Percentiles rank a stretch among this genome's conserved stretches.
Conservation (phyloP, 495 filamentous ascomycete genomes). For the Cercophora sp. region DNA sequence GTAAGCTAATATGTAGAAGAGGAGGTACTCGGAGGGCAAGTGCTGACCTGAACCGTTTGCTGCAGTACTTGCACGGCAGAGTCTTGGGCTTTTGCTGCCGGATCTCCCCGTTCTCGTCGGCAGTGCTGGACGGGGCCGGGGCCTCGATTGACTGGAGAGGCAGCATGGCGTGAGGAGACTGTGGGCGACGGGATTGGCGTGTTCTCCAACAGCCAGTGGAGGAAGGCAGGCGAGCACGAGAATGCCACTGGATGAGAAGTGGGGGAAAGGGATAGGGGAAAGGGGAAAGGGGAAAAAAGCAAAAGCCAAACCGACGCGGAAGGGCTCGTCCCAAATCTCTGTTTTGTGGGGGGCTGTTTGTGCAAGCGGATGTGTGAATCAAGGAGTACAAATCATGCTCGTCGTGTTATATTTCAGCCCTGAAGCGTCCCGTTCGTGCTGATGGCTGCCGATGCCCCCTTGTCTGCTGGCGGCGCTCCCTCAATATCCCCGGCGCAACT, state of each 20-base stretch:
- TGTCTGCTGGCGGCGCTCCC: background rate
- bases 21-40: slow-evolving; percentile 21
- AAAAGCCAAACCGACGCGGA: slow-evolving; percentile 18
- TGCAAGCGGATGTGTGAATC: slow-evolving; percentile 19
- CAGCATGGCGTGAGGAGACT: slow-evolving; percentile 37
- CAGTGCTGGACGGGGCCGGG: slow-evolving; percentile 34
- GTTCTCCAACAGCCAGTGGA: too few relatives aligned
- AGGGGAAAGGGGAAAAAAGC: slow-evolving; percentile 14
- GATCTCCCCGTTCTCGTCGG: slow-evolving; percentile 44
- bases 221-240: slow-evolving; percentile 13
- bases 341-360: slow-evolving; percentile 26
- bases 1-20: slow-evolving; percentile 36
- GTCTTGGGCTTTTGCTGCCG: slow-evolving; percentile 52
- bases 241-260: background rate
- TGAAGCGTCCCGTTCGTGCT: slow-evolving; percentile 5
- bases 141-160: slow-evolving; percentile 49
- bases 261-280: slow-evolving; percentile 20
- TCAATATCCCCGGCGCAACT: slow-evolving; percentile 6
- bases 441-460: slow-evolving; percentile 10
- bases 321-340: slow-evolving; percentile 1
- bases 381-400: slow-evolving; percentile 22
- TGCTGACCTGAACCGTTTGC: slow-evolving; percentile 52
- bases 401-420: slow-evolving; percentile 21
- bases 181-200: slow-evolving; percentile 36
- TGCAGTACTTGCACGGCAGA: slow-evolving; percentile 53